phyloP scores from a whole-genome alignment of 768 basidiomycete species.

The Leccinum variicolor region DNA sequence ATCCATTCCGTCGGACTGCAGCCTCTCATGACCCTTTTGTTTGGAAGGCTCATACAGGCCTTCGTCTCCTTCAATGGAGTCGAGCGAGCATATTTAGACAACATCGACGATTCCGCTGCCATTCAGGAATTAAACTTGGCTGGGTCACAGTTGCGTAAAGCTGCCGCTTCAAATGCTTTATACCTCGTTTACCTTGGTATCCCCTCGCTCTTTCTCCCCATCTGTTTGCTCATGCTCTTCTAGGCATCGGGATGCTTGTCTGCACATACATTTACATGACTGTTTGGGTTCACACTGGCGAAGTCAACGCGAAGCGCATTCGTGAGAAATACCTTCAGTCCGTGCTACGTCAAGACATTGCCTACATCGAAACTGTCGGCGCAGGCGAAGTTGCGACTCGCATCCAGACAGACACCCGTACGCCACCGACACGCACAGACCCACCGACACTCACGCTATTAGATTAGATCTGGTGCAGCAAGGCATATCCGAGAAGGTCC shows the following conservation, averaged over 20 bases:
- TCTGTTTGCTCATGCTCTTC: background rate
- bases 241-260: constrained; percentile 72
- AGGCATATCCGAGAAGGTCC: constrained; percentile 88
- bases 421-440: constrained; percentile 21
- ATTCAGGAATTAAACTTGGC: constrained; percentile 31
- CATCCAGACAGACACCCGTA: constrained; percentile 87
- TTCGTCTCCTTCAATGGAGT: constrained; percentile 58
- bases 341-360: constrained; percentile 81
- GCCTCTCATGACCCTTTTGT: constrained; percentile 81
- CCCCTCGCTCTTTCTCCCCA: constrained; percentile 13
- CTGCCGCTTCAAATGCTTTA: constrained; percentile 54
- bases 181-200: constrained; percentile 68
- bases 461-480: constrained; percentile 78
- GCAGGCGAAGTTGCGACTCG: constrained; percentile 93
- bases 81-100: constrained; percentile 10
- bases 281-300: constrained; percentile 74
- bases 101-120: constrained; percentile 28
- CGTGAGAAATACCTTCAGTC: constrained; percentile 80
- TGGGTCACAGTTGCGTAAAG: constrained; percentile 47
- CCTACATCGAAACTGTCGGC: constrained; percentile 88
- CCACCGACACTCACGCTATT: background rate
- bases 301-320: constrained; percentile 78
- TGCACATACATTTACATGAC: constrained; percentile 73
- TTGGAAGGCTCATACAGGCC: constrained; percentile 73
- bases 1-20: constrained; percentile 22